A percentile compares a stretch with the other conserved stretches of the same genome.
Evolutionary conservation across 345 rosid genomes (phyloP).

Genomic region (Boechera stricta): DNA sequence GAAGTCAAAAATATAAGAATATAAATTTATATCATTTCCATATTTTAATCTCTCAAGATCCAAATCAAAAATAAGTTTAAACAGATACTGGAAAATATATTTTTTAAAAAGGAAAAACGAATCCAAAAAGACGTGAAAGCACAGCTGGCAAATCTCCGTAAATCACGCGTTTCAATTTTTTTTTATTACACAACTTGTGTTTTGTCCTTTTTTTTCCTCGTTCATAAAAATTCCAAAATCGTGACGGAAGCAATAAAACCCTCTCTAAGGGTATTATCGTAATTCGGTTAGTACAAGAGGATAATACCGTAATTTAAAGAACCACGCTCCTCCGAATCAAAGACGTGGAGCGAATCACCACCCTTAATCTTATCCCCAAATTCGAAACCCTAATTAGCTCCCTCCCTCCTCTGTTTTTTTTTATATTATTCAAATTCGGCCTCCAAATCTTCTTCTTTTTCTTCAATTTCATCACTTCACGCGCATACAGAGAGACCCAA

Average conservation of each 20-base stretch:
- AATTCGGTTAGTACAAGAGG: neutral
- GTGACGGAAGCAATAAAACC: conserved; percentile 23
- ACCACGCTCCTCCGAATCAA: neutral
- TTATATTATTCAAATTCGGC: conserved; percentile 33
- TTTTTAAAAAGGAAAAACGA: neutral
- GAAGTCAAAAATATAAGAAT: too few relatives aligned
- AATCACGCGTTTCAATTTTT: conserved; percentile 49
- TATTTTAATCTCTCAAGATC: neutral
- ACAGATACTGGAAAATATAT: neutral
- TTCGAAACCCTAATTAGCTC: conserved; percentile 55
- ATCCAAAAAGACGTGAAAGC: conserved; percentile 25
- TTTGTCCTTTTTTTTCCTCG: conserved; percentile 26
- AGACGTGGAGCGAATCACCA: conserved; percentile 53
- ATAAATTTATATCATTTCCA: neutral
- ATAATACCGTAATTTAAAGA: conserved; percentile 47
- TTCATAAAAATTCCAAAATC: conserved; percentile 17
- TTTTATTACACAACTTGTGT: conserved; percentile 49
- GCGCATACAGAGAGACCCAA: conserved; percentile 7
- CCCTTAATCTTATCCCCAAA: conserved; percentile 60
- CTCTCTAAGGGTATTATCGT: neutral
- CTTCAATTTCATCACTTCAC: conserved; percentile 16
- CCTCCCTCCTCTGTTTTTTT: conserved; percentile 3
- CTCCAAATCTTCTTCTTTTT: neutral
- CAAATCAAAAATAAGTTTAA: neutral
- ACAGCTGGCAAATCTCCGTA: conserved; percentile 50